Base-by-base conservation (phyloP, 163 green algal genomes). In the Volvox carteri region DNA sequence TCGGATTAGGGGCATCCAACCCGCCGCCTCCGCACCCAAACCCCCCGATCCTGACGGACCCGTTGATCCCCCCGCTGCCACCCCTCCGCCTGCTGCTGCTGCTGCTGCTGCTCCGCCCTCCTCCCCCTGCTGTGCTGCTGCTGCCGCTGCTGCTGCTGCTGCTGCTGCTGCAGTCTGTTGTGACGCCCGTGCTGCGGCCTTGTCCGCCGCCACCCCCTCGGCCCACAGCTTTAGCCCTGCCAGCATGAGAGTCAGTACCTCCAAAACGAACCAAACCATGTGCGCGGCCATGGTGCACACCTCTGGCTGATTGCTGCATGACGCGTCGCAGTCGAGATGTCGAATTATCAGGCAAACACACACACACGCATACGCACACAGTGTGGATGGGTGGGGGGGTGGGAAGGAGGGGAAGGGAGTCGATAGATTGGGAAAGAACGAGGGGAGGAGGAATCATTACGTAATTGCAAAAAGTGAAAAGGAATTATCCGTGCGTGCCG, bases 241-340 rank as follows among this genome's bases (percentile, higher is more conserved):
- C 56, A 86, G 14, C 62, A 87, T 87, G 19, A 87, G 41, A 4
- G 62, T 77, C 3, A 35, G 0, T 46, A 79, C 65, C 35, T 87
- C 81, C 28, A 87, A 4, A 62, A 80, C 81, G 12, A 73, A 87
- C 81, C 81, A 87, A 7, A 87, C 65, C 65, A 79, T 79, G 81
- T 87, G 81, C 9, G 81, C 81, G 1, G 48, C 81, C 46, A 87
- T 8, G 16, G 68, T 56, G 58, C 65, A 33, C 6, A 46, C 79
- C 67, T 87, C 81, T 6, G 81, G 65, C 41, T 77, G 58, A 14
- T 23, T 5, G 11, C 78, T 86, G 78, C 14, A n/a, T n/a, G n/a
- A n/a, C n/a, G n/a, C n/a, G n/a, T n/a, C n/a, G n/a, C n/a, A n/a
- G n/a, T n/a, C n/a, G n/a, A n/a, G n/a, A n/a, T n/a, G n/a, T n/a